Evolutionary conservation across 2,329 filamentous ascomycete genomes (phyloP).

Genomic region (Coniochaeta sp.): DNA sequence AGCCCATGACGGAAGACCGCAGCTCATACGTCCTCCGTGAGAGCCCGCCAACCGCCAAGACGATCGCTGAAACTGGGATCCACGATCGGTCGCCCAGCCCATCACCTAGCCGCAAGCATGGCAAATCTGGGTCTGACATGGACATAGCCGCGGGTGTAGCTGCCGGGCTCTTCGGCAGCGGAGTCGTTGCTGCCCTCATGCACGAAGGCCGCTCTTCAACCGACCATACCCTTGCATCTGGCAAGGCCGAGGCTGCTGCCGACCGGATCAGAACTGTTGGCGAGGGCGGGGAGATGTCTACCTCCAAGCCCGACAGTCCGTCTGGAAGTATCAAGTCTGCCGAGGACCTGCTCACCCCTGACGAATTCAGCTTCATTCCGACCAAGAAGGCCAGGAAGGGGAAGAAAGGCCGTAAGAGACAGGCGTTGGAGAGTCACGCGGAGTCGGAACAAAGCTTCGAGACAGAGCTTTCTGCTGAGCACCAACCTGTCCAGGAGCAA

Average conservation of each 20-base stretch:
- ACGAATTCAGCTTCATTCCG: conserved; percentile 3
- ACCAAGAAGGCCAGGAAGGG: conserved; percentile 31
- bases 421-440: conserved; percentile 12
- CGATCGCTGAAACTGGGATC: conserved; percentile 13
- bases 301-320: conserved; percentile 1
- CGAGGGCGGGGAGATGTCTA: not conserved
- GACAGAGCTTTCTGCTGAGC: not conserved
- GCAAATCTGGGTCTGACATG: not conserved
- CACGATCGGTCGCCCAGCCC: conserved; percentile 15
- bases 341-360: not conserved
- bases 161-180: not conserved
- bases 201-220: not conserved
- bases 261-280: not conserved
- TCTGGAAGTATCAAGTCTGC: not conserved
- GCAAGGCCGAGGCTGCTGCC: not conserved
- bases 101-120: conserved; percentile 13
- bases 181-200: not conserved
- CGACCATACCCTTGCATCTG: not conserved
- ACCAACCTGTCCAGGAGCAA: not conserved
- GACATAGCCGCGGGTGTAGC: conserved; percentile 2
- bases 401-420: conserved; percentile 17
- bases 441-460: not conserved
- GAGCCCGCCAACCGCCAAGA: conserved; percentile 25
- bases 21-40: conserved; percentile 34
- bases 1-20: conserved; percentile 33